Conservation (phyloP, 2,329 filamentous ascomycete genomes). For the Trichocomaceae sp. region DNA sequence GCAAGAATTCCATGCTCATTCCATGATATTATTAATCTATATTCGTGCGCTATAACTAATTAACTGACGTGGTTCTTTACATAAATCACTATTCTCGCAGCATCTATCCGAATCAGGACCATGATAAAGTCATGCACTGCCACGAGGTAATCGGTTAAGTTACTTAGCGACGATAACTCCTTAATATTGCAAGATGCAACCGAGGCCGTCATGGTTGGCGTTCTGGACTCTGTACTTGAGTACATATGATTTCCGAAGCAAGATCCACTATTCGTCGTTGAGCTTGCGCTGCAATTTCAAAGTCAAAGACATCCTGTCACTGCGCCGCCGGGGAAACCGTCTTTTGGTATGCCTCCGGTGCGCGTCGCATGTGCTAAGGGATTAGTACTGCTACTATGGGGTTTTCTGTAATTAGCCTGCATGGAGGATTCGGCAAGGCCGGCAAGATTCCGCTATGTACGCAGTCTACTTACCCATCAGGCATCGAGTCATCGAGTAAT, state of each 20-base stretch:
- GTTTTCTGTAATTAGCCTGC: background rate
- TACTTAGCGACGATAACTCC: background rate
- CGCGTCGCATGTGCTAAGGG: background rate
- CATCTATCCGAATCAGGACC: background rate
- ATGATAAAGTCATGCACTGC: background rate
- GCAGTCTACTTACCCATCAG: no score
- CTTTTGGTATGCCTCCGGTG: background rate
- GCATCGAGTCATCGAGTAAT: background rate
- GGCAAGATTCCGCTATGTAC: background rate
- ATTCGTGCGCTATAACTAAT: no score
- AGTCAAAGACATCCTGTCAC: background rate
- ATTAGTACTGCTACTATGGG: constrained; percentile 7
- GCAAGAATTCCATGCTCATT: no score
- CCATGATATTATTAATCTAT: background rate
- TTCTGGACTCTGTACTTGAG: background rate
- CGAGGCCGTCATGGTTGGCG: background rate
- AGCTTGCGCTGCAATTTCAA: background rate
- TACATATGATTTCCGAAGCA: background rate
- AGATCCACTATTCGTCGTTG: background rate
- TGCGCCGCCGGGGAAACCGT: background rate
- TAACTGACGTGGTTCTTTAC: background rate
- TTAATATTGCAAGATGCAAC: background rate
- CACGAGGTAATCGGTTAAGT: background rate
- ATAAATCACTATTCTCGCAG: background rate
- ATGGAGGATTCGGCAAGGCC: constrained; percentile 3